These are phyloP conservation scores for Camelina sativa DNA, from an alignment of 345 rosid species.

Conservation along the genomic window DNA sequence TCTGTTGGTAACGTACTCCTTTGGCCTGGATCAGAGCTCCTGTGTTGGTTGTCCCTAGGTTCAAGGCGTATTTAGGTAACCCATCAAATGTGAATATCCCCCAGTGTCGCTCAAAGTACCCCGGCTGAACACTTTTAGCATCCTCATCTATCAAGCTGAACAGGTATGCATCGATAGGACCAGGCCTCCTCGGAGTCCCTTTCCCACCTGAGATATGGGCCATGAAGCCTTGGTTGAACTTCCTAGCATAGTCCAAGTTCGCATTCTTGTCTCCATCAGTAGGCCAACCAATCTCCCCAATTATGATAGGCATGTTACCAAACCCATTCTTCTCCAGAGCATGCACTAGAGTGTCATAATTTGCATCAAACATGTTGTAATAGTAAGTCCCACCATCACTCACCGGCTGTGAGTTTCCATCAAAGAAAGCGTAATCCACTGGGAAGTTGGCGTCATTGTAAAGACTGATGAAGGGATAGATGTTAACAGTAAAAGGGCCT, in stretches of 20 bases:
- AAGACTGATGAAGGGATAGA: conserved; percentile 94
- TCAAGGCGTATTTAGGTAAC: conserved; percentile 65
- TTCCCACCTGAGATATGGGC: conserved; percentile 69
- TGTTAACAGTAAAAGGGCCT: conserved; percentile 83
- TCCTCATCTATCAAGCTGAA: conserved; percentile 91
- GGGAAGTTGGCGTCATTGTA: conserved; percentile 79
- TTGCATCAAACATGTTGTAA: conserved; percentile 88
- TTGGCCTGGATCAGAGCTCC: conserved; percentile 63
- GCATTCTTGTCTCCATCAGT: conserved; percentile 89
- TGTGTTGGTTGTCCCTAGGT: conserved; percentile 80
- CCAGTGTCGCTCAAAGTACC: conserved; percentile 94
- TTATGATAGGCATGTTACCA: conserved; percentile 68
- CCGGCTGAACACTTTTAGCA: conserved; percentile 76
- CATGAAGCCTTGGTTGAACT: conserved; percentile 91
- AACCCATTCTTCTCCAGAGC: conserved; percentile 89
- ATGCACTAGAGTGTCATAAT: conserved; percentile 79
- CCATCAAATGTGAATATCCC: conserved; percentile 85
- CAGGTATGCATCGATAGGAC: conserved; percentile 73
- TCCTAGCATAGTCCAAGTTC: conserved; percentile 66
- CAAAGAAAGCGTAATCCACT: conserved; percentile 86
- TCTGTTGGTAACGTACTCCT: conserved; percentile 54
- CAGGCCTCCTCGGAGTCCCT: conserved; percentile 86
- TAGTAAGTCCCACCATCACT: conserved; percentile 70
- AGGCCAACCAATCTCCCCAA: conserved; percentile 98
- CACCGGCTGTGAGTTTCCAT: conserved; percentile 64